Base-by-base conservation (phyloP, 2,329 filamentous ascomycete species). In the Podosphaera fusca region DNA sequence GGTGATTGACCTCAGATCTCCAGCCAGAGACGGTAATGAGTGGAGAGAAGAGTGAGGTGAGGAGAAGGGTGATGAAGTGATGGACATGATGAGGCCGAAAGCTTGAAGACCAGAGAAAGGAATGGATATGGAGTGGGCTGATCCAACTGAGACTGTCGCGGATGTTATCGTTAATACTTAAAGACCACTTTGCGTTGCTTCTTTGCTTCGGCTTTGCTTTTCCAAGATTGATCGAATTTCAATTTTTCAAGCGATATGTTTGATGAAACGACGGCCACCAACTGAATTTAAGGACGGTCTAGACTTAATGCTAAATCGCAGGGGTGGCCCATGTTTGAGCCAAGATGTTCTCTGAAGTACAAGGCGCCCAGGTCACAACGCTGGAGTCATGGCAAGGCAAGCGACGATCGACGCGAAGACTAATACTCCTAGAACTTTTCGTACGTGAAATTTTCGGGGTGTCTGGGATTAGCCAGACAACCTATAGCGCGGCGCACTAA, bases 1-100 rank as follows among this genome's bases (percentile, higher is more conserved):
- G 34, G 90, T 94, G 74, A 96, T 84, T 84, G 38, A 42, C 38
- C 10, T 42, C 10, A 7, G 38, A 42, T 42, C n/a, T 12, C 38
- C 5, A 12, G 38, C 5, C 35, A 10, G 3, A 14, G 5, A 1
- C 5, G 38, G 38, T 42, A 12, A 42, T 42, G 38, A 42, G 10
- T 42, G 38, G n/a, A 42, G 10, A 14, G 10, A 8, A 7, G 38
- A 42, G 38, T 42, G 10, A 42, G 38, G n/a, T 21, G 21, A 21
- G 21, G 21, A 21, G 21, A 21, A 21, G 21, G 21, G 21, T 21
- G 21, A 21, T 42, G 38, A 42, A 42, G 38, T 12, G 38, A 8
- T 42, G 38, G 38, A 42, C 38, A 42, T 42, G 38, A 12, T 42
- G 35, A 42, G n/a, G 38, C n/a, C 10, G 38, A 7, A 12, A 14